A percentile compares a stretch with the other conserved stretches of the same genome.
Evolutionary conservation across 192 early-diverging fungal species (phyloP).

Genomic region (Pilobolus umbonatus): DNA sequence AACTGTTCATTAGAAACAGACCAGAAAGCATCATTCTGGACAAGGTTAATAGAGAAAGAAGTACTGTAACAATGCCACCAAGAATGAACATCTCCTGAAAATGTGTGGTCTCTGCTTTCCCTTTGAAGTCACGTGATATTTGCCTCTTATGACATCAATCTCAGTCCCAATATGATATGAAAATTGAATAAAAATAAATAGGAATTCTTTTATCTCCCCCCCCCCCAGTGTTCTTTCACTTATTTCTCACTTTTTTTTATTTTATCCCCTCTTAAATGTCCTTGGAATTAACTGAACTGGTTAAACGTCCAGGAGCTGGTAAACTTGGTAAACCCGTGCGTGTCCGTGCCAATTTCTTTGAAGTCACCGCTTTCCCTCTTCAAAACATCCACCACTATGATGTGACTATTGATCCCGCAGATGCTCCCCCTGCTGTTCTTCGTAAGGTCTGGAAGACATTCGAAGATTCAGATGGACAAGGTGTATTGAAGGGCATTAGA

Average conservation of each 20-base stretch:
- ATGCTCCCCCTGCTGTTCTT: constrained; percentile 63
- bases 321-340: constrained; percentile 34
- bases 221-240: constrained; percentile 4
- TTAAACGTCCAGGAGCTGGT: constrained; percentile 42
- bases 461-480: constrained; percentile 43
- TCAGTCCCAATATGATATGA: too few relatives aligned
- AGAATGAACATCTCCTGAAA: too few relatives aligned
- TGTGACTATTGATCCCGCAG: constrained; percentile 63
- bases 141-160: too few relatives aligned
- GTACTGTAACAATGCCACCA: too few relatives aligned
- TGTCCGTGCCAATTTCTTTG: constrained; percentile 75
- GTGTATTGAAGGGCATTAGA: constrained; percentile 51
- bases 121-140: too few relatives aligned
- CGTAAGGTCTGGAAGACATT: constrained; percentile 66
- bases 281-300: constrained; percentile 40
- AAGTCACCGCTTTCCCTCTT: constrained; percentile 59
- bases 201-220: too few relatives aligned
- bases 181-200: too few relatives aligned
- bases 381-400: constrained; percentile 86
- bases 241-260: constrained; percentile 11
- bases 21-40: too few relatives aligned
- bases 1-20: neutral
- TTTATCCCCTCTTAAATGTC: constrained; percentile 1
- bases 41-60: too few relatives aligned
- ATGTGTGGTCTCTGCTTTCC: too few relatives aligned